Evolutionary conservation across 2,329 filamentous ascomycete species (phyloP).

Genomic region (Cladobotryum protrusum): DNA sequence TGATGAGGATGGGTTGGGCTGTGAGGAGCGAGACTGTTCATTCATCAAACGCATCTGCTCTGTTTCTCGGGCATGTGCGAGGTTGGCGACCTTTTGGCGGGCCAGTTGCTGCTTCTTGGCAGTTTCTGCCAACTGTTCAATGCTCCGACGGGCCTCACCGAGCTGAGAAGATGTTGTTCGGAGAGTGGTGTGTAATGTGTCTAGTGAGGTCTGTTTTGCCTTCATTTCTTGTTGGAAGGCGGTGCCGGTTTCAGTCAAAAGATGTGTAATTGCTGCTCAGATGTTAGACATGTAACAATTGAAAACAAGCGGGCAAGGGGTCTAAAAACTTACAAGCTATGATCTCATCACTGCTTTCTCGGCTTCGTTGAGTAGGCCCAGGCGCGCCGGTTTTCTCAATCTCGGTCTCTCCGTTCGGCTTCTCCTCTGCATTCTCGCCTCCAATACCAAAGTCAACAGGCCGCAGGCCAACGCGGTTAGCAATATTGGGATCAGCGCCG

Average conservation of each 20-base stretch:
- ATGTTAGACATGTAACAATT: not conserved
- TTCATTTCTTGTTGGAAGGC: constrained; percentile 77
- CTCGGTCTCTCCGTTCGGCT: constrained; percentile 36
- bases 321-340: constrained; percentile 59
- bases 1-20: constrained; percentile 39
- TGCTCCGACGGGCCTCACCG: constrained; percentile 65
- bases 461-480: constrained; percentile 81
- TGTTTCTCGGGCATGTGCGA: constrained; percentile 66
- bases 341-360: constrained; percentile 72
- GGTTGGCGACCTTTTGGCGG: constrained; percentile 69
- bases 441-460: constrained; percentile 95
- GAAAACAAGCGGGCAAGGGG: not conserved
- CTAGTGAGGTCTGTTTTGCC: constrained; percentile 76
- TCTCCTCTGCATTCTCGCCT: constrained; percentile 48
- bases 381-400: constrained; percentile 39
- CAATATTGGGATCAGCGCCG: constrained; percentile 84
- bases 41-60: constrained; percentile 50
- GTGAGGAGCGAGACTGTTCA: constrained; percentile 34
- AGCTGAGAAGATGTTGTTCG: constrained; percentile 74
- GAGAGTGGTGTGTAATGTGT: constrained; percentile 73
- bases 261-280: constrained; percentile 66
- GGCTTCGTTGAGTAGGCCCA: constrained; percentile 49
- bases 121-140: constrained; percentile 64
- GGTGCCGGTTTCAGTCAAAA: constrained; percentile 70
- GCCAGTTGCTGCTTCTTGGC: constrained; percentile 59